phyloP scores from a whole-genome alignment of 1,284 basidiomycete species.

The Veloboletus limbatus region DNA sequence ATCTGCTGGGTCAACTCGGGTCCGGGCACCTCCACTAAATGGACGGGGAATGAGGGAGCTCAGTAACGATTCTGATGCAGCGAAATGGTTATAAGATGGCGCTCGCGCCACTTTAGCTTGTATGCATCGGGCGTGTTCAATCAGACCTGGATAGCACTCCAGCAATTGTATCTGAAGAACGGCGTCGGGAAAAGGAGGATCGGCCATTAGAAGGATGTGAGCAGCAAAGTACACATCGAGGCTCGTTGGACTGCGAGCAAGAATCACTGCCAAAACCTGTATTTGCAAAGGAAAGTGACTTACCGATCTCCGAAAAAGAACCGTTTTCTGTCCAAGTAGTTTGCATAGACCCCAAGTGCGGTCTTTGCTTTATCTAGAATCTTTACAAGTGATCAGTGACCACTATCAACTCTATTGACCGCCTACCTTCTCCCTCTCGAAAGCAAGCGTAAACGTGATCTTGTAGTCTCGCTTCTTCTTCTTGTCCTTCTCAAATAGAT shows the following conservation, averaged over 20 bases:
- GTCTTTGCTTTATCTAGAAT: constrained; percentile 56
- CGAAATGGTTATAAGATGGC: constrained; percentile 17
- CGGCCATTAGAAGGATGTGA: constrained; percentile 58
- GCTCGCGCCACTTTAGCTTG: constrained; percentile 33
- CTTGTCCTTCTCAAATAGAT: constrained; percentile 35
- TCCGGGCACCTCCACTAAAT: background rate
- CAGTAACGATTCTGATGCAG: constrained; percentile 20
- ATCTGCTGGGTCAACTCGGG: constrained; percentile 31
- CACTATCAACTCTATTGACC: background rate
- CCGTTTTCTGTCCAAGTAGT: constrained; percentile 48
- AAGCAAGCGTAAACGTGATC: constrained; percentile 46
- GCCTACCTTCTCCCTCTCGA: constrained; percentile 62
- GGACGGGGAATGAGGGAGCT: constrained; percentile 21
- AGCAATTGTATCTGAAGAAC: constrained; percentile 51
- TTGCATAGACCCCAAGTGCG: constrained; percentile 55
- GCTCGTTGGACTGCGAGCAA: constrained; percentile 47
- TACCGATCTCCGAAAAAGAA: constrained; percentile 55
- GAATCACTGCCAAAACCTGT: background rate
- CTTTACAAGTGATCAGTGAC: constrained; percentile 36
- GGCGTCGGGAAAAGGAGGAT: constrained; percentile 60
- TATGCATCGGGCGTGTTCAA: constrained; percentile 54
- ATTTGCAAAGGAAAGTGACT: background rate
- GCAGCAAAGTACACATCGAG: constrained; percentile 67
- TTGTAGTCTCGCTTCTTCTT: constrained; percentile 42
- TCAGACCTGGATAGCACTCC: constrained; percentile 54